These are phyloP conservation scores for Lipomyces sp. DNA, from an alignment of 805 yeast species.

Conservation along the genomic window DNA sequence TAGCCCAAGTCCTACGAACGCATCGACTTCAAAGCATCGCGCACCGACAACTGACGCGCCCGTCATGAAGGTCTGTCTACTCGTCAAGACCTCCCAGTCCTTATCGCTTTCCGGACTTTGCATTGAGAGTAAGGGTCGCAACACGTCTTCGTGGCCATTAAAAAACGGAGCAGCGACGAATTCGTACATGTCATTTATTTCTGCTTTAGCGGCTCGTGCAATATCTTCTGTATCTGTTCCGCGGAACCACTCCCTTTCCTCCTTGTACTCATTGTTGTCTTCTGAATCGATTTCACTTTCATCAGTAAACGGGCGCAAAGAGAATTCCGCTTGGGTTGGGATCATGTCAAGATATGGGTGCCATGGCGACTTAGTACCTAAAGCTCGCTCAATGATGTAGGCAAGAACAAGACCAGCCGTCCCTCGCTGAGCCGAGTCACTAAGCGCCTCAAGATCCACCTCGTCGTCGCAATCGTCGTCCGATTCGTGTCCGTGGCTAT, in stretches of 20 bases:
- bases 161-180: conserved; percentile 37
- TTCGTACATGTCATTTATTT: conserved; percentile 42
- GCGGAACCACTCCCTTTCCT: conserved; percentile 43
- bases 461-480: no score
- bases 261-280: conserved; percentile 55
- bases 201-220: conserved; percentile 55
- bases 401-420: conserved; percentile 65
- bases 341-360: conserved; percentile 57
- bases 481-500: no score
- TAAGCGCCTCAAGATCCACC: no score
- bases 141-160: conserved; percentile 11
- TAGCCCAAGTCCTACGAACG: conserved; percentile 65
- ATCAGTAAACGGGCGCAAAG: conserved; percentile 55
- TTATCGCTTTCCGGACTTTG: not conserved
- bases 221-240: conserved; percentile 63
- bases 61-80: conserved; percentile 37
- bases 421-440: conserved; percentile 49
- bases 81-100: not conserved
- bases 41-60: conserved; percentile 67
- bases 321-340: conserved; percentile 33
- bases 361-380: conserved; percentile 78
- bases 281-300: conserved; percentile 27
- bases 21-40: conserved; percentile 78
- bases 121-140: conserved; percentile 2
- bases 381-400: conserved; percentile 64